A percentile compares a stretch with the other conserved stretches of the same genome.
These are phyloP conservation scores for Cyberlindnera euphorbiae DNA, from an alignment of 805 yeast species.

Conservation along the genomic window DNA sequence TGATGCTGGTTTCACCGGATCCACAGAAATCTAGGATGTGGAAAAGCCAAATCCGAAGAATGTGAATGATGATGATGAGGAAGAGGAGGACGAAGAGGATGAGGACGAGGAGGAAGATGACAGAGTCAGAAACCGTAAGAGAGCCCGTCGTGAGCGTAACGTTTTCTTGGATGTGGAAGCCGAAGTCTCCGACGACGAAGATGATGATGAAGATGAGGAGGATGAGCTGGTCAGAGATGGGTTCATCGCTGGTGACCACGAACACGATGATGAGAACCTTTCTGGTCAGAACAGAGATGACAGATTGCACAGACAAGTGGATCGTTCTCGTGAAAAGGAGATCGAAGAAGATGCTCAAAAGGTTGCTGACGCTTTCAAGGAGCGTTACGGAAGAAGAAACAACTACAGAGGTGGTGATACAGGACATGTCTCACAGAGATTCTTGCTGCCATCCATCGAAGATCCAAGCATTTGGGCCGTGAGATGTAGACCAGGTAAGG, in stretches of 20 bases:
- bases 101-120: constrained; percentile 48
- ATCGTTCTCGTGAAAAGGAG: constrained; percentile 77
- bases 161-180: constrained; percentile 95
- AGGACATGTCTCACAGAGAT: constrained; percentile 86
- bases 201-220: constrained; percentile 90
- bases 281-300: constrained; percentile 45
- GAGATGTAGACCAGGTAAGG: constrained; percentile 88
- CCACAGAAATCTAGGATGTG: constrained; percentile 32
- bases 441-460: constrained; percentile 89
- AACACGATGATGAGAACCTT: constrained; percentile 51
- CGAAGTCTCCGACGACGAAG: constrained; percentile 97
- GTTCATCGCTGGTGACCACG: constrained; percentile 67
- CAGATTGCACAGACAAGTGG: constrained; percentile 86
- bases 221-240: constrained; percentile 85
- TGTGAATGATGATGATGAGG: constrained; percentile 25
- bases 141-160: constrained; percentile 52
- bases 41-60: constrained; percentile 31
- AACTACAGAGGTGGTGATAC: constrained; percentile 80
- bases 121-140: constrained; percentile 40
- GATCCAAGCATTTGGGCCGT: constrained; percentile 97
- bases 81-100: constrained; percentile 38
- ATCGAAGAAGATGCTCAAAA: constrained; percentile 95
- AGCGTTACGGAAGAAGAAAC: constrained; percentile 83
- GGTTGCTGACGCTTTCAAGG: constrained; percentile 86
- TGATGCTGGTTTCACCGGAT: constrained; percentile 14